Evolutionary conservation across 345 rosid genomes (phyloP).

Genomic region (Microthlaspi erraticum): DNA sequence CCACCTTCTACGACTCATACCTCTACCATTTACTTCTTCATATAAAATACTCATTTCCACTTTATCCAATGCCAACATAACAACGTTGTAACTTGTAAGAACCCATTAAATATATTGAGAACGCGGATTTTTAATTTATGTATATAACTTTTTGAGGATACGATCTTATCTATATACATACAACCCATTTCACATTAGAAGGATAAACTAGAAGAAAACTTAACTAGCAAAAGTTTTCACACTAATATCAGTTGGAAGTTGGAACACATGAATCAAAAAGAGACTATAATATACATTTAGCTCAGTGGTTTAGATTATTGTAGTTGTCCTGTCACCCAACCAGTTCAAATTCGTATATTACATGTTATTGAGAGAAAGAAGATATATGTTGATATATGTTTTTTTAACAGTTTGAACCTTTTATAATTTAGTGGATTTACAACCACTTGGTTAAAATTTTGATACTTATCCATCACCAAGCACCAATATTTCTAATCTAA

Average conservation of each 20-base stretch:
- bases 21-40: slow-evolving; percentile 10
- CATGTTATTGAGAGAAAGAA: background rate
- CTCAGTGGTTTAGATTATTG: background rate
- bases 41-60: slow-evolving; percentile 27
- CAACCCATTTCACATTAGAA: background rate
- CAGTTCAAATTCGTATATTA: background rate
- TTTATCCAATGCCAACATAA: slow-evolving; percentile 25
- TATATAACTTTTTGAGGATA: background rate
- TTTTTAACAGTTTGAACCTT: no score
- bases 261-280: background rate
- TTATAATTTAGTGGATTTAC: no score
- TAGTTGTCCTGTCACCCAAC: background rate
- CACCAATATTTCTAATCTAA: slow-evolving; percentile 7
- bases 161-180: slow-evolving; percentile 5
- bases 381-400: background rate
- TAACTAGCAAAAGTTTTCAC: background rate
- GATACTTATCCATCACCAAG: slow-evolving; percentile 27
- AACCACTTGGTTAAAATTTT: background rate
- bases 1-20: slow-evolving; percentile 18
- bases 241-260: background rate
- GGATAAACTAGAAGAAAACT: background rate
- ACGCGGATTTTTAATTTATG: background rate
- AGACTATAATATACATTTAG: background rate
- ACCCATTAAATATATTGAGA: background rate
- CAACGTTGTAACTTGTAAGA: slow-evolving; percentile 21